Percentiles rank a stretch among this genome's conserved stretches.
These are phyloP conservation scores for Phialophora expanda DNA, from an alignment of 2,329 filamentous ascomycete genomes.

Conservation along the genomic window DNA sequence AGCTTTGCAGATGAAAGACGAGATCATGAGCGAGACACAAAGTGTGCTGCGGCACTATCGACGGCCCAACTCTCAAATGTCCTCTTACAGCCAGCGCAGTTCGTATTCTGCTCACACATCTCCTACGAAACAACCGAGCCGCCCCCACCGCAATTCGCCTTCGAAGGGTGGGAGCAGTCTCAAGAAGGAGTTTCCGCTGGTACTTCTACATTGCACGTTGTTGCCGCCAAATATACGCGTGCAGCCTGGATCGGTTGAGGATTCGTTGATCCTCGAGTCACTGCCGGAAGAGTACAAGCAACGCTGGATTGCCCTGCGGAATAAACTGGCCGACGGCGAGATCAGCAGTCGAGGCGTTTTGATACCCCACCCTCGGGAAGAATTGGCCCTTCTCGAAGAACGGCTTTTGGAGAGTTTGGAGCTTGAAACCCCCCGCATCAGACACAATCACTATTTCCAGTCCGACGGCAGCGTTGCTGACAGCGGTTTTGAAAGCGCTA, in stretches of 20 bases:
- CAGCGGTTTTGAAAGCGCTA: constrained; percentile 45
- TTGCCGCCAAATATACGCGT: constrained; percentile 60
- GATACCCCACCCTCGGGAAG: constrained; percentile 66
- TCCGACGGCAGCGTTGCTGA: constrained; percentile 35
- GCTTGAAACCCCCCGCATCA: constrained; percentile 60
- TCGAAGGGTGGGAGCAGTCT: constrained; percentile 42
- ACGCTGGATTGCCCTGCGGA: constrained; percentile 59
- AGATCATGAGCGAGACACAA: constrained; percentile 48
- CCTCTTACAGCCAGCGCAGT: constrained; percentile 34
- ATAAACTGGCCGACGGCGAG: constrained; percentile 60
- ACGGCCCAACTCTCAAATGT: constrained; percentile 34
- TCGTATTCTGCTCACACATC: constrained; percentile 34
- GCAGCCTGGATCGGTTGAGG: constrained; percentile 45
- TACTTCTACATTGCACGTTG: constrained; percentile 65
- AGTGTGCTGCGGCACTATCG: constrained; percentile 45
- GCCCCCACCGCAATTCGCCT: constrained; percentile 25
- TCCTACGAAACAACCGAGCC: constrained; percentile 34
- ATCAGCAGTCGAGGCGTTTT: constrained; percentile 64
- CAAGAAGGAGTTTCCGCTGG: constrained; percentile 60
- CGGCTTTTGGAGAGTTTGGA: constrained; percentile 65
- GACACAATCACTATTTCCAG: constrained; percentile 63
- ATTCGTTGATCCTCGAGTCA: constrained; percentile 55
- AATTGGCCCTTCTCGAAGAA: constrained; percentile 68
- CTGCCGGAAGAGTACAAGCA: constrained; percentile 54
- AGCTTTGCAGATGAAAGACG: constrained; percentile 51